Evolutionary conservation across 306 rosid genomes (phyloP).

Genomic region (Pterocarpus santalinus): DNA sequence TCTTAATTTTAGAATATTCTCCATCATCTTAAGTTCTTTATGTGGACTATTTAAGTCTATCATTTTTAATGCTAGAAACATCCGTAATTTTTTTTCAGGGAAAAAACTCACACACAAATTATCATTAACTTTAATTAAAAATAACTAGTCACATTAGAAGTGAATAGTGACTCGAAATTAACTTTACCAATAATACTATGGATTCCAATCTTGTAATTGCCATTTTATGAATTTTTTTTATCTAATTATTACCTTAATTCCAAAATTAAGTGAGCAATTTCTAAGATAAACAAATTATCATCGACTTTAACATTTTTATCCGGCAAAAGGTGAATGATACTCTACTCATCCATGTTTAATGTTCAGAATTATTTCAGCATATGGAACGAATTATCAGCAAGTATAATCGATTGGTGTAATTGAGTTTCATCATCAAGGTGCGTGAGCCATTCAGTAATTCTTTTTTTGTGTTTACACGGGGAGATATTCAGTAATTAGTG

Average conservation of each 20-base stretch:
- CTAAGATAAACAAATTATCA: neutral
- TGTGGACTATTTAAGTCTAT: neutral
- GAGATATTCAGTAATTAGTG: conserved; percentile 24
- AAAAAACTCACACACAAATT: neutral
- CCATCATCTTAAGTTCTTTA: conserved; percentile 7
- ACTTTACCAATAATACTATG: too few species aligned
- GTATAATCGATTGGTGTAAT: conserved; percentile 29
- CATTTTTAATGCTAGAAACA: conserved; percentile 9
- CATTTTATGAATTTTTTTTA: too few species aligned
- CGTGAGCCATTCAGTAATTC: conserved; percentile 4
- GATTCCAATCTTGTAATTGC: too few species aligned
- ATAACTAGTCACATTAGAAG: too few species aligned
- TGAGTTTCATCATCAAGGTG: conserved; percentile 24
- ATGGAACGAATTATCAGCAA: conserved; percentile 8
- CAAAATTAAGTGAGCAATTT: too few species aligned
- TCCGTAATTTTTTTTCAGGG: neutral
- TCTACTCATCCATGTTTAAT: conserved; percentile 27
- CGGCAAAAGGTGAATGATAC: conserved; percentile 24
- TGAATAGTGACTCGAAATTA: too few species aligned
- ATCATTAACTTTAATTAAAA: too few species aligned
- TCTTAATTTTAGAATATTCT: conserved; percentile 3
- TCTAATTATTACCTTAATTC: too few species aligned
- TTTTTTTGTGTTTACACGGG: conserved; percentile 22
- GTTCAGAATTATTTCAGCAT: conserved; percentile 41
- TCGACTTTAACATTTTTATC: neutral